These are phyloP conservation scores for Liquidambar formosana DNA, from an alignment of 164 flowering plant species.

Conservation along the genomic window DNA sequence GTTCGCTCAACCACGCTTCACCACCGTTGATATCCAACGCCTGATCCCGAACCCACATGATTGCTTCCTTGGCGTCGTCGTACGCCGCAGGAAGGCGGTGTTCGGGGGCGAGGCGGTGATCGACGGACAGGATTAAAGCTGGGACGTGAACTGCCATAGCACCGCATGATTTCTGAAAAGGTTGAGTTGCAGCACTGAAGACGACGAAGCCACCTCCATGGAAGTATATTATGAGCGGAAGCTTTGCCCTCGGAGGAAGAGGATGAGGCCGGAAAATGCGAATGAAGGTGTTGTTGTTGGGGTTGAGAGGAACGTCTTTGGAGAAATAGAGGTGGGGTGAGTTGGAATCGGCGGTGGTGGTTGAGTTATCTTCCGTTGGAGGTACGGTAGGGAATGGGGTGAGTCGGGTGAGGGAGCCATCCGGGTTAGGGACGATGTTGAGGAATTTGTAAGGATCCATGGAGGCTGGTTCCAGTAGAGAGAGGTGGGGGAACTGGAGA, in stretches of 20 bases:
- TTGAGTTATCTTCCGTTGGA: slow-evolving; percentile 8
- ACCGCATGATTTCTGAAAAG: slow-evolving; percentile 44
- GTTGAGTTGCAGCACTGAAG: slow-evolving; percentile 27
- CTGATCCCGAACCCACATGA: slow-evolving; percentile 46
- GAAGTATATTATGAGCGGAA: slow-evolving; percentile 58
- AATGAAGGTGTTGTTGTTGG: slow-evolving; percentile 37
- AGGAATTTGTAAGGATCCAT: slow-evolving; percentile 49
- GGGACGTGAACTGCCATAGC: slow-evolving; percentile 32
- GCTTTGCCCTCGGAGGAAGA: slow-evolving; percentile 23
- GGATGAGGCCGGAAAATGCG: slow-evolving; percentile 45
- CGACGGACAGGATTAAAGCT: slow-evolving; percentile 49
- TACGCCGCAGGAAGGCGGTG: slow-evolving; percentile 76
- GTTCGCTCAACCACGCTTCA: slow-evolving; percentile 48
- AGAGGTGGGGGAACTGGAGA: no score
- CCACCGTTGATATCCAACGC: slow-evolving; percentile 20
- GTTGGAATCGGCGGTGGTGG: slow-evolving; percentile 1
- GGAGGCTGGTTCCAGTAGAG: slow-evolving; percentile 5
- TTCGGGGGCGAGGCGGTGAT: slow-evolving; percentile 74
- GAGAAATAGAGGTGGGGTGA: slow-evolving; percentile 22
- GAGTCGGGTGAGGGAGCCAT: slow-evolving; percentile 54
- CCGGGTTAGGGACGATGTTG: slow-evolving; percentile 44
- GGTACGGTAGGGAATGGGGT: slow-evolving; percentile 24
- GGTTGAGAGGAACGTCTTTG: slow-evolving; percentile 54
- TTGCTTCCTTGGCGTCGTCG: slow-evolving; percentile 54
- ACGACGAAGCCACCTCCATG: slow-evolving; percentile 71